A percentile compares a stretch with the other conserved stretches of the same genome.
Evolutionary conservation across 306 rosid genomes (phyloP).

Genomic region (Cicer judaicum): DNA sequence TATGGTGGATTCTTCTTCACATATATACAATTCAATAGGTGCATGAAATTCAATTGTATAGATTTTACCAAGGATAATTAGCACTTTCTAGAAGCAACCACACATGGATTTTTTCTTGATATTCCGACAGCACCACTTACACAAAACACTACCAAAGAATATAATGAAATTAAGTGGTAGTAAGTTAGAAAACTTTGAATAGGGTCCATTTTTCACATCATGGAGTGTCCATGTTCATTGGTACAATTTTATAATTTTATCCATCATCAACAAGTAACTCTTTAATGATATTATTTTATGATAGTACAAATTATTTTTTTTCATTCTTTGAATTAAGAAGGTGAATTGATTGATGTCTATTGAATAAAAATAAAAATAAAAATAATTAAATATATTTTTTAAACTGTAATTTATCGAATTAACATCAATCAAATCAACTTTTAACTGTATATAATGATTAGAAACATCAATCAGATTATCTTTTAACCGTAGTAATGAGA

Average conservation of each 20-base stretch:
- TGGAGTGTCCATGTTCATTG: not conserved
- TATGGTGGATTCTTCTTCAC: not conserved
- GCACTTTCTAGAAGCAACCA: constrained; percentile 9
- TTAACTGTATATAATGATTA: no score
- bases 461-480: accelerated
- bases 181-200: constrained; percentile 35
- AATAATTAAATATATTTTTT: accelerated
- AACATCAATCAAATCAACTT: no score
- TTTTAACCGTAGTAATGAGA: accelerated
- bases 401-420: no score
- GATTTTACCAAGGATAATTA: not conserved
- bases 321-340: no score
- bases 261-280: no score
- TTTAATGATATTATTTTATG: no score
- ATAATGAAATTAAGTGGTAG: constrained; percentile 43
- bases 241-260: no score
- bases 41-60: not conserved
- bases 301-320: no score
- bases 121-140: constrained; percentile 40
- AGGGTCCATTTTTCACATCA: constrained; percentile 48
- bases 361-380: no score
- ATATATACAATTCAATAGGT: no score
- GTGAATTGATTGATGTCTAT: no score
- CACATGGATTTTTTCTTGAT: not conserved
- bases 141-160: constrained; percentile 32